Evolutionary conservation across 345 rosid species (phyloP).

Genomic region (Sapria himalayana): DNA sequence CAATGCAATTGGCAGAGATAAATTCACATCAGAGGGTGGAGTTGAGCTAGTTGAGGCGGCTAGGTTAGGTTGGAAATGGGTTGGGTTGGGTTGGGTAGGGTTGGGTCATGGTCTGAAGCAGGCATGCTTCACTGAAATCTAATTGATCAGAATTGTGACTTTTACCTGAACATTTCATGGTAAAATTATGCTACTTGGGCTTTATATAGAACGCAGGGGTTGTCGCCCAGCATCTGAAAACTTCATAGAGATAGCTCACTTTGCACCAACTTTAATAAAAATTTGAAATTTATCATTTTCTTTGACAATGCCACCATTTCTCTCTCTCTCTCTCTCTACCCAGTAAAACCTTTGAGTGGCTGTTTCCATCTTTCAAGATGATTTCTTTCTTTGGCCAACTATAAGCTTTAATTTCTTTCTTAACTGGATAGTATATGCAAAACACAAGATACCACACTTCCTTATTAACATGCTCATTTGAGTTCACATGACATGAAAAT

Average conservation of each 20-base stretch:
- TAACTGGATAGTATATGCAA: constrained; percentile 50
- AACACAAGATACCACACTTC: constrained; percentile 43
- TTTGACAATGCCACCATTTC: constrained; percentile 31
- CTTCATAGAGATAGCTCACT: constrained; percentile 45
- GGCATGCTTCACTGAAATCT: constrained; percentile 17
- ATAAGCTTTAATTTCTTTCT: constrained; percentile 49
- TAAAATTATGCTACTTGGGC: constrained; percentile 28
- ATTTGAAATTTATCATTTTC: constrained; percentile 32
- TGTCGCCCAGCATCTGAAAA: constrained; percentile 38
- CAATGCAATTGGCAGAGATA: constrained; percentile 1
- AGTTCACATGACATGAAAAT: constrained; percentile 10
- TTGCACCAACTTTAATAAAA: constrained; percentile 45
- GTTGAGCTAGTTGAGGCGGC: neutral
- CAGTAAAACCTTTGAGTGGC: constrained; percentile 42
- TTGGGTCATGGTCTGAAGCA: constrained; percentile 4
- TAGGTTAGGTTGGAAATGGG: constrained; percentile 3
- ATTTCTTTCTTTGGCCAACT: constrained; percentile 57
- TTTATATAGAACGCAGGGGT: constrained; percentile 24
- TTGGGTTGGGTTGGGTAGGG: neutral
- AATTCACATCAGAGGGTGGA: constrained; percentile 1
- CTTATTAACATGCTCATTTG: too few species aligned
- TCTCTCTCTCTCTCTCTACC: too few species aligned
- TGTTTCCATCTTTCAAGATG: constrained; percentile 43
- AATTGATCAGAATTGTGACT: constrained; percentile 16
- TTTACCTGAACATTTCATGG: constrained; percentile 41